Conservation (phyloP, 768 basidiomycete species). For the Collybia mongolica region DNA sequence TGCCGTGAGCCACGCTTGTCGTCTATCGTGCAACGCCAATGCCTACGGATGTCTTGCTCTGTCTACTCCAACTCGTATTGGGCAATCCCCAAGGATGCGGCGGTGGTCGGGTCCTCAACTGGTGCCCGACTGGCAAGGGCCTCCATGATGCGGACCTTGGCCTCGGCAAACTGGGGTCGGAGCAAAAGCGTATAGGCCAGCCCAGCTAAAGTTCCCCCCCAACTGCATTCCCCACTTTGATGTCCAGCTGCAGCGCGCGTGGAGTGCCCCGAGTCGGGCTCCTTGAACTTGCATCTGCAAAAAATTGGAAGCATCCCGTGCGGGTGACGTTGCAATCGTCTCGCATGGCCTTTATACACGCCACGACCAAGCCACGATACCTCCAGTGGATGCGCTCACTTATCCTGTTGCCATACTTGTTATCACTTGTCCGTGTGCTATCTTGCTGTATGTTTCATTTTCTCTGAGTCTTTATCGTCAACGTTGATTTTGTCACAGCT, state of each 20-base stretch:
- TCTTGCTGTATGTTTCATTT: no score
- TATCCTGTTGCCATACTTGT: no score
- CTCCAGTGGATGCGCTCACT: no score
- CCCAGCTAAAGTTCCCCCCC: constrained; percentile 18
- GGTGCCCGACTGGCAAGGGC: constrained; percentile 21
- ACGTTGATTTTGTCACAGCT: no score
- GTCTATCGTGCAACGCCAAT: constrained; percentile 12
- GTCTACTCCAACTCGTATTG: constrained; percentile 17
- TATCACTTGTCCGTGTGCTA: no score
- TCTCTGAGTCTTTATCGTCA: no score
- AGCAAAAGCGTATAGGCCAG: constrained; percentile 20
- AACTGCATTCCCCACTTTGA: constrained; percentile 14
- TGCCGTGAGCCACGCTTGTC: no score
- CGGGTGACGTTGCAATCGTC: no score
- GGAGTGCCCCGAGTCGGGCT: constrained; percentile 20
- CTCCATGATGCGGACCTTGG: constrained; percentile 15
- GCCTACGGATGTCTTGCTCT: constrained; percentile 9
- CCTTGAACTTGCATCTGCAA: constrained; percentile 13
- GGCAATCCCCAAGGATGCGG: constrained; percentile 20
- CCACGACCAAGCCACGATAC: no score
- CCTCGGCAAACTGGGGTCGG: constrained; percentile 22
- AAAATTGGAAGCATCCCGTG: no score
- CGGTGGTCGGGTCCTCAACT: constrained; percentile 22
- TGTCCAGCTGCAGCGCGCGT: constrained; percentile 12
- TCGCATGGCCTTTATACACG: no score